Conservation (phyloP, 139 green algal species). For the Ulvella scutata region DNA sequence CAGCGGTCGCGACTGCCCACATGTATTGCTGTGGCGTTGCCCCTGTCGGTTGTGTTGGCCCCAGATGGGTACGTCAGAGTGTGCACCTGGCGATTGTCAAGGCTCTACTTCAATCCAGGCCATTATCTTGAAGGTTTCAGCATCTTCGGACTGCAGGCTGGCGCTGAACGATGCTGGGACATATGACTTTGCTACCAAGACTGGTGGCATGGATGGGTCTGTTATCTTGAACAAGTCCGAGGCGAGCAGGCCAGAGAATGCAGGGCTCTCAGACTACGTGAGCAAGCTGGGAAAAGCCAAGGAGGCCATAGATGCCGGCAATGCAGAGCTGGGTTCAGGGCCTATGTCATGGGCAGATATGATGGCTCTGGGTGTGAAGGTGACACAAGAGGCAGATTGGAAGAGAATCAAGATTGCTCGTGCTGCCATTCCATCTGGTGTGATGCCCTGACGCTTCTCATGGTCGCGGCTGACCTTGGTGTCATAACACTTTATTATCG, state of each 20-base stretch:
- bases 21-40: background rate
- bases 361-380: slow-evolving; percentile 25
- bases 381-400: slow-evolving; percentile 16
- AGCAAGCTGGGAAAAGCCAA: slow-evolving; percentile 38
- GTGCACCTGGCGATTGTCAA: too few relatives aligned
- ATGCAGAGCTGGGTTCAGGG: slow-evolving; percentile 14
- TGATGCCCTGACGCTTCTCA: too few relatives aligned
- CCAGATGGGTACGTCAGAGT: too few relatives aligned
- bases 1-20: background rate
- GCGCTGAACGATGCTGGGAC: slow-evolving; percentile 56
- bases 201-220: slow-evolving; percentile 57
- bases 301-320: slow-evolving; percentile 36
- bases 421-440: background rate
- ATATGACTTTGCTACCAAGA: slow-evolving; percentile 46
- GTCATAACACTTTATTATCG: too few relatives aligned
- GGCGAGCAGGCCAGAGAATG: slow-evolving; percentile 48
- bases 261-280: slow-evolving; percentile 31
- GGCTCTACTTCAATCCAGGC: background rate
- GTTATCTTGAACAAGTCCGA: slow-evolving; percentile 44
- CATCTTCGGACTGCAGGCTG: slow-evolving; percentile 15
- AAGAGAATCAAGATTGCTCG: slow-evolving; percentile 18
- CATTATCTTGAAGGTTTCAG: slow-evolving; percentile 2
- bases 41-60: too few relatives aligned
- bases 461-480: too few relatives aligned
- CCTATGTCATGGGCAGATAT: slow-evolving; percentile 56